These are phyloP conservation scores for Capniomyces stellatus DNA, from an alignment of 371 early-diverging fungal genomes.

Conservation along the genomic window DNA sequence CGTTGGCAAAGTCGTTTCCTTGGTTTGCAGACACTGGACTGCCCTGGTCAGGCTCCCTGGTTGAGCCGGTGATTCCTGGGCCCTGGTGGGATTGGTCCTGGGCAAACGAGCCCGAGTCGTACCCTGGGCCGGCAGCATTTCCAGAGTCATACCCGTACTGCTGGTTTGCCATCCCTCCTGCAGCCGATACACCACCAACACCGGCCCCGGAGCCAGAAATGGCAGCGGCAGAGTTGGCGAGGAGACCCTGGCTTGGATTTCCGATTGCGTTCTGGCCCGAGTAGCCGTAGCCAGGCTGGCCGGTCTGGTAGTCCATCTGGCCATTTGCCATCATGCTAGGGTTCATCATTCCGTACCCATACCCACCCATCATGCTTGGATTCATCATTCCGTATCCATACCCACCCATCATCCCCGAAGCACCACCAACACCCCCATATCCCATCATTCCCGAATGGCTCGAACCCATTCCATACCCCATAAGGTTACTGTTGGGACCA, in stretches of 20 bases:
- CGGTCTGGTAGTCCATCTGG: constrained; percentile 9
- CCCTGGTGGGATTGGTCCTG: too few relatives aligned
- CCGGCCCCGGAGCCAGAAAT: constrained; percentile 6
- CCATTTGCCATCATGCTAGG: constrained; percentile 2
- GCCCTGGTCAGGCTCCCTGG: too few relatives aligned
- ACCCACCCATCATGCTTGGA: too few relatives aligned
- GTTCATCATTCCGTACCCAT: constrained; percentile 10
- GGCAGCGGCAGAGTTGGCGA: constrained; percentile 13
- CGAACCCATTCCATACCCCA: constrained; percentile 12
- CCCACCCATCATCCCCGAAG: constrained; percentile 17
- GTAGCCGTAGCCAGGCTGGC: constrained; percentile 16
- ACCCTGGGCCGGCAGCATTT: too few relatives aligned
- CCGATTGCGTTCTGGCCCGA: constrained; percentile 18
- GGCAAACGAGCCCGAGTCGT: too few relatives aligned
- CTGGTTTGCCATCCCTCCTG: constrained; percentile 2
- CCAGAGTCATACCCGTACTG: constrained; percentile 9
- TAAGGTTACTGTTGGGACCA: constrained; percentile 5
- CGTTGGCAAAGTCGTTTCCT: constrained; percentile 8
- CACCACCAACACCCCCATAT: constrained; percentile 14
- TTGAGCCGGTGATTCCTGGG: too few relatives aligned
- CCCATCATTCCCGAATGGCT: constrained; percentile 12
- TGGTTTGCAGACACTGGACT: too few relatives aligned
- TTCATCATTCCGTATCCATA: constrained; percentile 10
- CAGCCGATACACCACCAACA: constrained; percentile 15
- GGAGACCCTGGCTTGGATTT: constrained; percentile 18